phyloP scores from a whole-genome alignment of 106 monocot genomes.

The Dioscorea dumetorum region DNA sequence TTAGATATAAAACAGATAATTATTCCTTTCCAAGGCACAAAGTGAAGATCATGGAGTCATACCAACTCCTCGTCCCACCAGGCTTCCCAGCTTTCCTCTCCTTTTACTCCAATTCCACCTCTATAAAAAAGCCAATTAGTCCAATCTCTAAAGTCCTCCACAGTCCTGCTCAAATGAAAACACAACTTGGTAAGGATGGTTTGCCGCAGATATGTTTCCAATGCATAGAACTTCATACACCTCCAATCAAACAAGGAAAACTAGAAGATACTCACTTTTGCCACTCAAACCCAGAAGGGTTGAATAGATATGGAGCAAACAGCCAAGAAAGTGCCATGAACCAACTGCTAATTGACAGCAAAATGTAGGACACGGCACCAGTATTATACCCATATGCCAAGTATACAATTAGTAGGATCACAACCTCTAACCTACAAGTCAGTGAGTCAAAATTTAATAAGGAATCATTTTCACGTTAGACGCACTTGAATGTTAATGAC shows the following conservation, averaged over 20 bases:
- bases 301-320: constrained; percentile 80
- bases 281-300: constrained; percentile 90
- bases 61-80: constrained; percentile 99
- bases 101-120: constrained; percentile 93
- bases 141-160: constrained; percentile 90
- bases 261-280: constrained; percentile 52
- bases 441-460: not conserved
- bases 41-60: not conserved
- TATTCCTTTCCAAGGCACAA: not conserved
- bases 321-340: constrained; percentile 86
- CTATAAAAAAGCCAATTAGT: constrained; percentile 92
- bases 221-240: not conserved
- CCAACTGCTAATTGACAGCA: constrained; percentile 78
- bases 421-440: constrained; percentile 61
- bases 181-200: no score
- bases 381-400: constrained; percentile 69
- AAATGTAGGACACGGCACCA: constrained; percentile 54
- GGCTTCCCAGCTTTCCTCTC: constrained; percentile 95
- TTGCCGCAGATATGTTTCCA: not conserved
- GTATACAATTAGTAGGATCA: constrained; percentile 55
- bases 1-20: not conserved
- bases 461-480: not conserved
- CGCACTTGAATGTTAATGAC: not conserved
- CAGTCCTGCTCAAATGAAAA: constrained; percentile 33
- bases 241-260: not conserved